Base-by-base conservation (phyloP, 306 rosid species). In the Leucaena leucocephala region DNA sequence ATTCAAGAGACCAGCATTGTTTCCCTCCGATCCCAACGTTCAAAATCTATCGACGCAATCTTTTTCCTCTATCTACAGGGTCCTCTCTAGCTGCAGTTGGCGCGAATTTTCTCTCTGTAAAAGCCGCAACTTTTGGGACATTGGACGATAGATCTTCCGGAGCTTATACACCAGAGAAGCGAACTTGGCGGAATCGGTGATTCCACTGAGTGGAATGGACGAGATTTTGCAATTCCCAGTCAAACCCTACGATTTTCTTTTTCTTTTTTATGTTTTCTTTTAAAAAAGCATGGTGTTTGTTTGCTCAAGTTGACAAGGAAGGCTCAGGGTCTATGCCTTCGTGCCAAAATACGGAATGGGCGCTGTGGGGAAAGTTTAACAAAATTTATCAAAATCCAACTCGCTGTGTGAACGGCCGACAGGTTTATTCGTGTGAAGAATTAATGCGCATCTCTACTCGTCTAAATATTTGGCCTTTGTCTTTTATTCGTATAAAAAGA, bases 11-110 rank as follows among this genome's bases (percentile, higher is more conserved):
- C 70, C 49, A 81, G 80, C 91, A 78, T 79, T 81, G 27, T 86
- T 83, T 84, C 91, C 91, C 89, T 88, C 95, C 80, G 97, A 92
- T 94, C 91, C 87, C 92, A 92, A 90, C 86, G 89, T 90, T 94
- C 88, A 83, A 90, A 94, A 87, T 76, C 69, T 64, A 54, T 58
- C 74, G 57, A n/a, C 22, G 79, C 46, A 61, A 16, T 33, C 72
- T 79, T 72, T 61, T 76, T 76, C 78, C 33, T 74, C 40, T 36
- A 16, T 58, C 78, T 43, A 59, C 82, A 62, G 45, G 55, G 65
- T 63, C 42, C 52, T 86, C 87, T 85, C 86, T 57, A 75, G 57
- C 73, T 76, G 79, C 44, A 40, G 76, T 61, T 71, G 67, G 76
- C 84, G 36, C 75, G 39, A 69, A 68, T 66, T 85, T 58, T 84